phyloP scores from a whole-genome alignment of 2,329 filamentous ascomycete species.

The Monosporascus sp. region DNA sequence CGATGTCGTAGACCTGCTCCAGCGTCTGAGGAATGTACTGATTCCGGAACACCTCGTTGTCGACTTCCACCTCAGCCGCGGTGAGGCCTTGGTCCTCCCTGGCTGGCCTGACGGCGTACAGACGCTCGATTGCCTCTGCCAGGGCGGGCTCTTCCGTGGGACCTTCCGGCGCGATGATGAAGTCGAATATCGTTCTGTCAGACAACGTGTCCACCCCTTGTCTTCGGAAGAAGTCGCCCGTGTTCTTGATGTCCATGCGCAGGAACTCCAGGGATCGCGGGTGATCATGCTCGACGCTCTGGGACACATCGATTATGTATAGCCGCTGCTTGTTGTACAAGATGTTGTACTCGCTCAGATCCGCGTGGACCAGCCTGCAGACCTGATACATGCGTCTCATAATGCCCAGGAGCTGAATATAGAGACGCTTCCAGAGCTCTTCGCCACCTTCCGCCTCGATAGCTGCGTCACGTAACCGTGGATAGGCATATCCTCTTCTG shows the following conservation, averaged over 20 bases:
- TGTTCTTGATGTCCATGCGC: conserved; percentile 97
- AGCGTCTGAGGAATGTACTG: conserved; percentile 96
- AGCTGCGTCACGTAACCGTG: conserved; percentile 79
- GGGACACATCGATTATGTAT: conserved; percentile 95
- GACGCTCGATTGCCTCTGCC: conserved; percentile 54
- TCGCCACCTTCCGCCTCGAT: conserved; percentile 64
- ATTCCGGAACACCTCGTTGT: conserved; percentile 89
- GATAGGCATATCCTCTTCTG: conserved; percentile 79
- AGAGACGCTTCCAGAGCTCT: conserved; percentile 69
- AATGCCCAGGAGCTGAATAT: conserved; percentile 76
- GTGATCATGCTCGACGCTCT: conserved; percentile 95
- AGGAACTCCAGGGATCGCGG: conserved; percentile 88
- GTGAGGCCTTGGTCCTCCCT: conserved; percentile 45
- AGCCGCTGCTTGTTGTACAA: conserved; percentile 78
- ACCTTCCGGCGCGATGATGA: conserved; percentile 63
- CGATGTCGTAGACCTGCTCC: conserved; percentile 93
- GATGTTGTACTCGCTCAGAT: conserved; percentile 97
- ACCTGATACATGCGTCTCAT: conserved; percentile 93
- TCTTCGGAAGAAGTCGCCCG: conserved; percentile 84
- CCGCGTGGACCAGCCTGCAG: conserved; percentile 88
- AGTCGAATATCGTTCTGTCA: conserved; percentile 77
- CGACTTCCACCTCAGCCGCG: conserved; percentile 61
- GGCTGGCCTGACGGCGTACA: conserved; percentile 54
- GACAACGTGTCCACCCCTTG: conserved; percentile 77
- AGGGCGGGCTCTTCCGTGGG: conserved; percentile 57